Percentiles rank a stretch among this genome's conserved stretches.
Evolutionary conservation across 805 yeast species (phyloP).

Genomic region (Lachancea thermotolerans): DNA sequence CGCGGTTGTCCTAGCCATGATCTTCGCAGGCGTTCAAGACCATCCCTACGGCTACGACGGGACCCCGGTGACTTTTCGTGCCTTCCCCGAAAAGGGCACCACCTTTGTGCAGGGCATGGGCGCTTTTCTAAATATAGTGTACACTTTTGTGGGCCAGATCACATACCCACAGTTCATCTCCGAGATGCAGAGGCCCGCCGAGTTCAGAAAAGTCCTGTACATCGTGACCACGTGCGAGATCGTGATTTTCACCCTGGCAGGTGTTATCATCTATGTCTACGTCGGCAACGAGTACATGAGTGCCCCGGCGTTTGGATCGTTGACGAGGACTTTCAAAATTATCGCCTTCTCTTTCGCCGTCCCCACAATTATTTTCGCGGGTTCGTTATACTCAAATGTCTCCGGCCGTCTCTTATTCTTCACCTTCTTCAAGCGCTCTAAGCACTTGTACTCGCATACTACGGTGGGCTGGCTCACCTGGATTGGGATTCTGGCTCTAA

Average conservation of each 20-base stretch:
- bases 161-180: constrained; percentile 56
- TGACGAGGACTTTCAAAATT: constrained; percentile 41
- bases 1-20: constrained; percentile 46
- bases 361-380: constrained; percentile 52
- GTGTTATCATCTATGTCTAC: constrained; percentile 52
- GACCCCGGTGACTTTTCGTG: constrained; percentile 37
- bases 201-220: constrained; percentile 49
- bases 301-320: constrained; percentile 55
- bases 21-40: constrained; percentile 46
- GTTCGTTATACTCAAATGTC: constrained; percentile 49
- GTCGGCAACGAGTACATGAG: constrained; percentile 49
- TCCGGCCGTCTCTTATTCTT: constrained; percentile 47
- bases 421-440: constrained; percentile 38
- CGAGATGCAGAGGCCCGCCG: constrained; percentile 51
- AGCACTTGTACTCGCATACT: constrained; percentile 44
- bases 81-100: constrained; percentile 50
- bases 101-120: constrained; percentile 47
- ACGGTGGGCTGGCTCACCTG: constrained; percentile 47
- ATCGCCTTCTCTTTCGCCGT: constrained; percentile 55
- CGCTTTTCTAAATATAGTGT: constrained; percentile 52
- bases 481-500: constrained; percentile 36
- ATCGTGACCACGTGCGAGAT: constrained; percentile 47
- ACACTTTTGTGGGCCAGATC: constrained; percentile 59
- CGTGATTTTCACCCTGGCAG: constrained; percentile 45
- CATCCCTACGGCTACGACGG: constrained; percentile 41